Conservation (phyloP, 1,284 basidiomycete genomes). For the Trichosporon sp. region DNA sequence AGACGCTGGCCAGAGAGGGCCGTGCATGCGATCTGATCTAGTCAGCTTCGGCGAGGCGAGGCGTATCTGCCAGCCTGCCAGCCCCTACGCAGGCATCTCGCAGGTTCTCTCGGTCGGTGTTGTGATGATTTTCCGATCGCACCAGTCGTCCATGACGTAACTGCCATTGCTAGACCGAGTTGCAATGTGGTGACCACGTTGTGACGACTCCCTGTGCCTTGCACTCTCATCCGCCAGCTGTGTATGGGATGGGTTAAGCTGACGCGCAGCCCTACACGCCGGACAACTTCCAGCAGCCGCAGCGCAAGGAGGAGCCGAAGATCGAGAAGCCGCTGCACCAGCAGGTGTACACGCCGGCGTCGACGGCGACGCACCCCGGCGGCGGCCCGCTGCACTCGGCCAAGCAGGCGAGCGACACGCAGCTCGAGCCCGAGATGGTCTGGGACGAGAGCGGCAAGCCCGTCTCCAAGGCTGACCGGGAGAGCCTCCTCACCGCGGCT, state of each 20-base stretch:
- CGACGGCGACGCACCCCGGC: constrained; percentile 58
- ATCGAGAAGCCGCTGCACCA: not conserved
- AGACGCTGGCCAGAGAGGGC: not conserved
- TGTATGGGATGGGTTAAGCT: not conserved
- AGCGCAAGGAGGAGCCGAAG: constrained; percentile 7
- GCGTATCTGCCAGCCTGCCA: too few species aligned
- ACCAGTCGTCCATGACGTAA: not conserved
- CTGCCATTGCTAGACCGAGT: not conserved
- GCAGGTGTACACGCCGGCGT: constrained; percentile 64
- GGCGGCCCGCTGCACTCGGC: constrained; percentile 59
- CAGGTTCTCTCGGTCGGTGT: constrained; percentile 1
- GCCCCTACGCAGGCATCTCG: not conserved
- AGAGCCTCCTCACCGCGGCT: not conserved
- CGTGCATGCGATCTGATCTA: not conserved
- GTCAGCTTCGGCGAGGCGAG: too few species aligned
- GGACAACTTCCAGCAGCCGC: constrained; percentile 33
- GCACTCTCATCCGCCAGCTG: not conserved
- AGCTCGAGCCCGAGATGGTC: constrained; percentile 4
- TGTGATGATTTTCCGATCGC: not conserved
- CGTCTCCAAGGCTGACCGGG: not conserved
- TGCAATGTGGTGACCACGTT: not conserved
- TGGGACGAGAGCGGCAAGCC: not conserved
- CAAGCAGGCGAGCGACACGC: constrained; percentile 1
- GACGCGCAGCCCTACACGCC: constrained; percentile 39
- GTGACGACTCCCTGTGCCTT: not conserved